A percentile compares a stretch with the other conserved stretches of the same genome.
These are phyloP conservation scores for Penicillium sp. DNA, from an alignment of 2,329 filamentous ascomycete genomes.

Conservation along the genomic window DNA sequence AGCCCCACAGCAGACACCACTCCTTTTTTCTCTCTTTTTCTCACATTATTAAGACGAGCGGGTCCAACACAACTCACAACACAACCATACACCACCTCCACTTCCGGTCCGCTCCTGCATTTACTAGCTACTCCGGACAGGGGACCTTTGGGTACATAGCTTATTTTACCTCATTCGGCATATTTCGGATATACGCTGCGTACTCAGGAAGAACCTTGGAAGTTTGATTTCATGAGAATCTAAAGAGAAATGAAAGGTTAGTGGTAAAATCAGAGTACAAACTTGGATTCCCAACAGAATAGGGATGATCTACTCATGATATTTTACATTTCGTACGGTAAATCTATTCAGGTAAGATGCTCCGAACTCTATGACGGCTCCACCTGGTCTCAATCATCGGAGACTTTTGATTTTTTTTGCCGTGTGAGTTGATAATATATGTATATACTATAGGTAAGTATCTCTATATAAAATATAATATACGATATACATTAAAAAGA, in stretches of 20 bases:
- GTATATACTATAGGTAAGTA: too few species aligned
- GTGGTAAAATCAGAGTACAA: too few species aligned
- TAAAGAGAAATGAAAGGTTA: too few species aligned
- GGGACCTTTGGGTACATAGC: not conserved
- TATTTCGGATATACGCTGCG: slow-evolving; percentile 16
- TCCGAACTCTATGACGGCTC: not conserved
- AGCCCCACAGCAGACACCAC: not conserved
- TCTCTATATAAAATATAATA: too few species aligned
- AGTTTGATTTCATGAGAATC: too few species aligned
- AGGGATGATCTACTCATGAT: not conserved
- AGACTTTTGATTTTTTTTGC: not conserved
- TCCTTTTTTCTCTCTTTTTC: not conserved
- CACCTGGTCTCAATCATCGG: not conserved
- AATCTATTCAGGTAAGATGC: not conserved
- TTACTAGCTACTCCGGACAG: slow-evolving; percentile 6
- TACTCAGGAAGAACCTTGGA: not conserved
- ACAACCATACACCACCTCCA: not conserved
- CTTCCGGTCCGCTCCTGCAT: slow-evolving; percentile 5
- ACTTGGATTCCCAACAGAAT: too few species aligned
- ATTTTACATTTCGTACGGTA: not conserved
- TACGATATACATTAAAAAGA: too few species aligned
- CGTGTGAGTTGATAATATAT: too few species aligned
- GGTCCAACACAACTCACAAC: slow-evolving; percentile 3
- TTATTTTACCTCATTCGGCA: slow-evolving; percentile 7
- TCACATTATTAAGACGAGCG: slow-evolving; percentile 10